phyloP scores from a whole-genome alignment of 2,329 filamentous ascomycete genomes.

The Epichloe amarillans region DNA sequence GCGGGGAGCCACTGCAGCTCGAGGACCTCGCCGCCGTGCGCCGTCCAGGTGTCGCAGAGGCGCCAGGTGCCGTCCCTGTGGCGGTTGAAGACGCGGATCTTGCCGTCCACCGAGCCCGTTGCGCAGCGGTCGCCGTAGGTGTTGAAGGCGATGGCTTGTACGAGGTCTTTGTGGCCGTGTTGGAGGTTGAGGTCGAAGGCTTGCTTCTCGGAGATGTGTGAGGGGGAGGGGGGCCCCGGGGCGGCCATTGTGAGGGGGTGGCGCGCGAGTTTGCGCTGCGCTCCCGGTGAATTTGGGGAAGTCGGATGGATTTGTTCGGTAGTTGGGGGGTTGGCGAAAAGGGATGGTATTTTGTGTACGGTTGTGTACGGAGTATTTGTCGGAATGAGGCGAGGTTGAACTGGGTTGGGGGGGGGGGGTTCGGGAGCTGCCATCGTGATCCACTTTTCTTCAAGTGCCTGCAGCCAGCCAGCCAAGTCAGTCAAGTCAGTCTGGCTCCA shows the following conservation, averaged over 20 bases:
- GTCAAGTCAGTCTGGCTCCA: neutral
- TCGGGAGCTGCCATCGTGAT: neutral
- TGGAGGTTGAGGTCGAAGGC: constrained; percentile 49
- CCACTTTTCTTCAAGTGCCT: too few relatives aligned
- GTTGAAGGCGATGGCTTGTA: constrained; percentile 81
- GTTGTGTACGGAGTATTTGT: neutral
- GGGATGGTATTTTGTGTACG: neutral
- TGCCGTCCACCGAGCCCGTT: constrained; percentile 83
- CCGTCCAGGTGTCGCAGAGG: constrained; percentile 75
- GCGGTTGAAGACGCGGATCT: constrained; percentile 80
- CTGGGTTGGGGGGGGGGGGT: too few relatives aligned
- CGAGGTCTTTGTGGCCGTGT: constrained; percentile 66
- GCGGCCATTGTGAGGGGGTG: constrained; percentile 13
- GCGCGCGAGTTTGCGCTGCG: neutral
- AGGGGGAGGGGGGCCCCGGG: constrained; percentile 18
- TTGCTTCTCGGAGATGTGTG: constrained; percentile 29
- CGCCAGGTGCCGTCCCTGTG: constrained; percentile 68
- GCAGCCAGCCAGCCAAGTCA: too few relatives aligned
- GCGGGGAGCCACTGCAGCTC: constrained; percentile 94
- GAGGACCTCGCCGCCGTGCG: constrained; percentile 79
- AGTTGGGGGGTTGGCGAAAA: too few relatives aligned
- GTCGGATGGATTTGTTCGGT: too few relatives aligned
- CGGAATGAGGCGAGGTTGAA: neutral
- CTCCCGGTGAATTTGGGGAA: too few relatives aligned
- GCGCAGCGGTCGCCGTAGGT: constrained; percentile 84